Evolutionary conservation across 352 stramenopile genomes (phyloP).

Genomic region (Pythium biforme): DNA sequence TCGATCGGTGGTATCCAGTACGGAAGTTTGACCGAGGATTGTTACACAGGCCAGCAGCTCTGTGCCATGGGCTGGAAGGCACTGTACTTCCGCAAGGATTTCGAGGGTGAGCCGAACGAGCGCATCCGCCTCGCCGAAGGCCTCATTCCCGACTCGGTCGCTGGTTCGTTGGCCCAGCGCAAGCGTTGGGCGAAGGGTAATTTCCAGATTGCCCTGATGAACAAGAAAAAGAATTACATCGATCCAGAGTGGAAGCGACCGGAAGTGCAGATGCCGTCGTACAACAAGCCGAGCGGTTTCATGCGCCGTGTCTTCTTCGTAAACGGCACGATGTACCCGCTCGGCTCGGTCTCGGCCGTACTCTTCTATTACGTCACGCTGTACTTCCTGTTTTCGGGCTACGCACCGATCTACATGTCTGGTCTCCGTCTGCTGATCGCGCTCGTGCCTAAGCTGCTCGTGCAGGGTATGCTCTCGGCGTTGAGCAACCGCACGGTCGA

Average conservation of each 20-base stretch:
- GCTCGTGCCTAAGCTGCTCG: constrained; percentile 76
- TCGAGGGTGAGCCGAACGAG: constrained; percentile 42
- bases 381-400: constrained; percentile 83
- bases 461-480: constrained; percentile 71
- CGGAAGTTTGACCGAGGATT: constrained; percentile 54
- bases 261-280: constrained; percentile 28
- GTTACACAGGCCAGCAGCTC: constrained; percentile 40
- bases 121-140: constrained; percentile 45
- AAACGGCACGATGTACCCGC: constrained; percentile 78
- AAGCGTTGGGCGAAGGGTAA: constrained; percentile 40
- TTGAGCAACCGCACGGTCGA: constrained; percentile 82
- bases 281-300: constrained; percentile 66
- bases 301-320: constrained; percentile 81
- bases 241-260: constrained; percentile 40
- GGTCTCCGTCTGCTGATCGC: constrained; percentile 66
- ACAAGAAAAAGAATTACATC: constrained; percentile 46
- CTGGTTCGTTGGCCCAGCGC: constrained; percentile 35
- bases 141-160: constrained; percentile 42
- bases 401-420: constrained; percentile 82
- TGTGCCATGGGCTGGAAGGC: constrained; percentile 45
- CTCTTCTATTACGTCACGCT: constrained; percentile 86
- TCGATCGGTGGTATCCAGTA: constrained; percentile 53
- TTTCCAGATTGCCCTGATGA: constrained; percentile 48
- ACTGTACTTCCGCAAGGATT: constrained; percentile 52
- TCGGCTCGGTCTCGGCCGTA: constrained; percentile 75